Base-by-base conservation (phyloP, 129 eudicot species). In the Pseudognaphalium luteoalbum region DNA sequence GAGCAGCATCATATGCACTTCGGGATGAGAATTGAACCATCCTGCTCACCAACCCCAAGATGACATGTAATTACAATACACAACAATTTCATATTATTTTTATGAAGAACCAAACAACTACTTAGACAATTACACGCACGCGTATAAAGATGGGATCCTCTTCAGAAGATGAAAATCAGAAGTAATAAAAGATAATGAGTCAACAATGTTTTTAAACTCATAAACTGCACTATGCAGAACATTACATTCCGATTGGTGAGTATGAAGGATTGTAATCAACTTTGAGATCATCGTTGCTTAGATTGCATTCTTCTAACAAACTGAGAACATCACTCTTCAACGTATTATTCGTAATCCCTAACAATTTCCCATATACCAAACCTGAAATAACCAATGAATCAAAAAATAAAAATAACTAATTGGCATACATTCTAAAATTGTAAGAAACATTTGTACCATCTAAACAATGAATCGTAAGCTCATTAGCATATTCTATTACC, bases 11-110 rank as follows among this genome's bases (percentile, higher is more conserved):
- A 60, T 78, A 89, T 5, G 81, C 87, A 60, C 50, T 19, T 61
- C 30, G 66, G n/a, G 97, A 83, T 32, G 96, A 72, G 47, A 93
- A 93, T 60, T 82, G 90, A 79, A 90, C 62, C 80, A 93, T 11
- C 91, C 98, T 93, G 87, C 74, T 73, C 70, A 83, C 42, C 35
- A 67, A 39, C n/a, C 20, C 47, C 75, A 78, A 66, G 41, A 44
- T 10, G 15, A 51, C 44, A 35, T 71, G 68, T 47, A 25, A 80
- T 35, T 52, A 35, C 0, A 22, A 62, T 47, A 79, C 14, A 22
- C 6, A 30, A 59, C n/a, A 10, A 22, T 41, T 60, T 78, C 58
- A 44, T 25, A 12, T 30, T 2, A 60, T 70, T 37, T 1, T n/a
- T 78, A 69, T 9, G 33, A 42, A 3, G 10, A 21, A 59, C 5